Base-by-base conservation (phyloP, 202 grass and related monocot genomes). In the Cymbopogon flexuosus region DNA sequence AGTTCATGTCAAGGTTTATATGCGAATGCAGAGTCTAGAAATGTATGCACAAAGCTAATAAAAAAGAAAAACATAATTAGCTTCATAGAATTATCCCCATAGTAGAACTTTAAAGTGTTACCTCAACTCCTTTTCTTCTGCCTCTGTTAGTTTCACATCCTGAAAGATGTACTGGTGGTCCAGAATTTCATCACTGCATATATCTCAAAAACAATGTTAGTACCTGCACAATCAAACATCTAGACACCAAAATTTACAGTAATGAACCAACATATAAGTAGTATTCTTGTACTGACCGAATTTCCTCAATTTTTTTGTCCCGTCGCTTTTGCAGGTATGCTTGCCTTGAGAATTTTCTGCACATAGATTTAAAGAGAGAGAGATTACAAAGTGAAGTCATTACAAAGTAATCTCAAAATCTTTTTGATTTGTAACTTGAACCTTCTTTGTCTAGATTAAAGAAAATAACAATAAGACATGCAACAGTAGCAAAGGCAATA, bases 81-180 rank as follows among this genome's bases (percentile, higher is more conserved):
- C 64, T 81, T 66, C 39, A 90, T 4, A 83, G 16, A 83, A 18
- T 62, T 8, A 73, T 22, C 74, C 57, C 27, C 59, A 68, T 64
- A 58, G 70, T 52, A 52, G 16, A 56, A 79, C 24, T 65, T 70
- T 60, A 37, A 85, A 80, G 41, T 13, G 56, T 77, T 52, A 97
- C 94, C 86, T 92, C 42, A 91, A 60, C 16, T 97, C 88, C 22
- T 91, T 88, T 88, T 97, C 88, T 86, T 97, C 94, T 67, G 84
- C 86, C 69, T 86, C 88, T 0, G 94, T 92, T 73, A 97, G 36
- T 86, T 93, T 94, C 73, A 97, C 90, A 40, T 76, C 94, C 68
- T 89, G 85, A 80, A 94, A 92, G 52, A 94, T 87, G 85, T 94
- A 97, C 27, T 97, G 84, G 60, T 94, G 94, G 87, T 97, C 94